Base-by-base conservation (phyloP, 768 basidiomycete genomes). In the Ramaria sp. region DNA sequence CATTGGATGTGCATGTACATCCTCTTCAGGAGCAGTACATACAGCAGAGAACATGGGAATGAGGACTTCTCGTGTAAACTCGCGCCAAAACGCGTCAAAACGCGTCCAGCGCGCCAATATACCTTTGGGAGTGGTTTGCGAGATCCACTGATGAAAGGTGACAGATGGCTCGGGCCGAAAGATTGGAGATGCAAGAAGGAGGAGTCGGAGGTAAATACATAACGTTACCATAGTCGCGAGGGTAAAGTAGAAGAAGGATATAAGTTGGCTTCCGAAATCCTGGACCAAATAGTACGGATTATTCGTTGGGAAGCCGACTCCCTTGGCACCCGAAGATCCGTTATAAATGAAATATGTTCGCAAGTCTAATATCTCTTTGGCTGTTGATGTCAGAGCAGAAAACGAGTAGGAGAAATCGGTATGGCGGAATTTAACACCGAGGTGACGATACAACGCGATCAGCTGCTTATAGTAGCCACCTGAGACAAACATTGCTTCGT, bases 321-420 rank as follows among this genome's bases (percentile, higher is more conserved):
- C 84, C 42, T 63, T 65, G 48, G 64, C 65, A 8, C 81, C 82
- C 7, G 79, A 82, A 1, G 69, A 67, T 3, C 85, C 85, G 41
- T 85, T 79, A 62, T 88, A 84, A 28, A 86, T 76, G 63, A 83
- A 70, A 12, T 72, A 75, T 0, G 84, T 72, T 5, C 64, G 68
- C 13, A 76, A 73, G 25, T 58, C 64, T 39, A 62, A 61, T n/a
- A 55, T 52, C 28, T 25, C 47, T 25, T 54, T 55, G 43, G 58
- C 32, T 16, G 63, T 60, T 43, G 65, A 58, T 2, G 65, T 59
- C 43, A 83, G 66, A 30, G 67, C 66, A 9, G 82, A 82, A 69
- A 88, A 88, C 0, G 86, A 85, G 63, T 85, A 88, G 6, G 79
- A 75, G 61, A 86, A 88, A 62, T 84, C 73, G 8, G 72, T 67